These are phyloP conservation scores for Globisporangium spinosum DNA, from an alignment of 352 stramenopile species.

Conservation along the genomic window DNA sequence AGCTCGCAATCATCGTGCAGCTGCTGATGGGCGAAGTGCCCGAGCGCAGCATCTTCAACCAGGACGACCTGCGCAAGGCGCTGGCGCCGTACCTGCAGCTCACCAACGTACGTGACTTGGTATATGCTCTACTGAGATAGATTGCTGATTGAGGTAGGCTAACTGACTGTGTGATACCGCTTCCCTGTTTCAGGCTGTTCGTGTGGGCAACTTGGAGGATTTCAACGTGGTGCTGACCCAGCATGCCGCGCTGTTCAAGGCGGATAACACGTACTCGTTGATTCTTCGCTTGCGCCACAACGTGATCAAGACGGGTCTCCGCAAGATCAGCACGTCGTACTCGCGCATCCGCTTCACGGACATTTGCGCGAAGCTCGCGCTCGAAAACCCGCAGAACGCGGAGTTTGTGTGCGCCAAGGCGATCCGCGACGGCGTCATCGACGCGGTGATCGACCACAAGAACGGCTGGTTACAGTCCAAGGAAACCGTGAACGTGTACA, in stretches of 20 bases:
- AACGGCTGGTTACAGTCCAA: slow-evolving; percentile 91
- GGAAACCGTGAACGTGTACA: slow-evolving; percentile 86
- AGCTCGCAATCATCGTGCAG: slow-evolving; percentile 96
- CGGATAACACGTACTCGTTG: slow-evolving; percentile 95
- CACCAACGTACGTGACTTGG: slow-evolving; percentile 68
- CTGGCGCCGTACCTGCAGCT: slow-evolving; percentile 95
- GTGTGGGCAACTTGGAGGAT: slow-evolving; percentile 93
- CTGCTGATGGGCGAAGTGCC: slow-evolving; percentile 98
- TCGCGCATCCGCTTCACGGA: slow-evolving; percentile 88
- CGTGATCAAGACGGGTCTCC: slow-evolving; percentile 98
- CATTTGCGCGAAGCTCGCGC: slow-evolving; percentile 91
- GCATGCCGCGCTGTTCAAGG: slow-evolving; percentile 84
- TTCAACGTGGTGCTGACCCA: slow-evolving; percentile 91
- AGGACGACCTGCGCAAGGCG: slow-evolving; percentile 85
- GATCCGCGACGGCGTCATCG: slow-evolving; percentile 97
- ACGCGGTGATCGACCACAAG: slow-evolving; percentile 97
- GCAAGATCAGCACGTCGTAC: slow-evolving; percentile 96
- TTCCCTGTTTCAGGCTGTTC: slow-evolving; percentile 80
- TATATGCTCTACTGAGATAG: background rate
- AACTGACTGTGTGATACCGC: slow-evolving; percentile 6
- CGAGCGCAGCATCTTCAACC: slow-evolving; percentile 93
- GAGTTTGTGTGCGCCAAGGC: slow-evolving; percentile 98
- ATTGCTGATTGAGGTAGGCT: background rate
- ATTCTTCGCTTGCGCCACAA: slow-evolving; percentile 96
- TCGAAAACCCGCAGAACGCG: slow-evolving; percentile 90